A percentile compares a stretch with the other conserved stretches of the same genome.
phyloP scores from a whole-genome alignment of 2,329 filamentous ascomycete species.

The Paradendryphiella salina region DNA sequence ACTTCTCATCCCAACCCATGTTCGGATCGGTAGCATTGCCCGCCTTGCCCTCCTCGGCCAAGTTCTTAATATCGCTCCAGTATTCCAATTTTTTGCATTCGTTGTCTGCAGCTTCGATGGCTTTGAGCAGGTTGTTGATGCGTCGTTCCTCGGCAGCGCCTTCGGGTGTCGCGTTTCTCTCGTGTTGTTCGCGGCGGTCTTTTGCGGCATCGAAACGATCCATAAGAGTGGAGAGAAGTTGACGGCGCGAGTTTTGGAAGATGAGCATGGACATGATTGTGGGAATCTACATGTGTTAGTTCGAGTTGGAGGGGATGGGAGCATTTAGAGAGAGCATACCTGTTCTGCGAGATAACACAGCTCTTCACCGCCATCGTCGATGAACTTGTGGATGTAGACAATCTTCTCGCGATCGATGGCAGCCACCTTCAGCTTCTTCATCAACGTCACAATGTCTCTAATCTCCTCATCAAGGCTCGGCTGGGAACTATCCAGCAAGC shows the following conservation, averaged over 20 bases:
- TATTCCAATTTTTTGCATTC: constrained; percentile 82
- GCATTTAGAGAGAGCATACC: constrained; percentile 40
- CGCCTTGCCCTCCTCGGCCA: constrained; percentile 46
- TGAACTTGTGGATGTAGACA: constrained; percentile 77
- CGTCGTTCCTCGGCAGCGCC: constrained; percentile 55
- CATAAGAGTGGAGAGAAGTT: constrained; percentile 72
- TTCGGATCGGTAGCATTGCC: constrained; percentile 38
- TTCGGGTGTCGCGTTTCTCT: constrained; percentile 48
- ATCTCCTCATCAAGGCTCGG: constrained; percentile 57
- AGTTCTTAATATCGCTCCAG: constrained; percentile 71
- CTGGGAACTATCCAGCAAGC: constrained; percentile 32
- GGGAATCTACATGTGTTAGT: constrained; percentile 36
- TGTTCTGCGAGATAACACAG: constrained; percentile 71
- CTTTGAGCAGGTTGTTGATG: constrained; percentile 71
- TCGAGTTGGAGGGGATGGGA: background rate
- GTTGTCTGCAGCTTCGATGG: constrained; percentile 74
- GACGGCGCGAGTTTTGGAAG: constrained; percentile 82
- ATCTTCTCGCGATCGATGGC: constrained; percentile 91
- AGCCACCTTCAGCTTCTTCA: constrained; percentile 67
- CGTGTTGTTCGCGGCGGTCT: constrained; percentile 54
- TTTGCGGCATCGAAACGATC: constrained; percentile 57
- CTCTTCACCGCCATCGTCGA: constrained; percentile 72
- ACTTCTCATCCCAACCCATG: constrained; percentile 44
- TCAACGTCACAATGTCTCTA: constrained; percentile 67
- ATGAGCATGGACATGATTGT: constrained; percentile 69